Base-by-base conservation (phyloP, 1,139 yeast genomes). In the Debaryomyces psychrophilus region DNA sequence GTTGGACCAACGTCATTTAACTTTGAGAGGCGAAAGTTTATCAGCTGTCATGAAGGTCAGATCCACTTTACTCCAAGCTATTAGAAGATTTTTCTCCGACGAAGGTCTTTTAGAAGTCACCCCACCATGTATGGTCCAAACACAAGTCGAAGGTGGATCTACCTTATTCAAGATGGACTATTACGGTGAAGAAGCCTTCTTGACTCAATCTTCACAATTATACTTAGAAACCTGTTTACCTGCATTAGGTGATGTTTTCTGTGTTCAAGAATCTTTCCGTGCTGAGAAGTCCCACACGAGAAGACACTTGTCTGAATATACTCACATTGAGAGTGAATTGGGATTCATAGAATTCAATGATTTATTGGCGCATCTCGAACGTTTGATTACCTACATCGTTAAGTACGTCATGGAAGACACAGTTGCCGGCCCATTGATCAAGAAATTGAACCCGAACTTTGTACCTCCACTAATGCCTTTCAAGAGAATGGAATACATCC, bases 41-140 rank as follows among this genome's bases (percentile, higher is more conserved):
- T 82, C 95, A 48, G 85, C 93, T n/a, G 96, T 95, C 38, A 87
- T 95, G 95, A 89, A 87, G 68, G 99, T 95, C 38, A 86, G 99
- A 68, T 93, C 97, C 37, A 73, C 83, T 31, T 77, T 90, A 49
- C 74, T 93, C 61, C 73, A 74, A 44, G 75, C 95, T 29, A 73
- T 95, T 59, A 84, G 99, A 74, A 78, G 82, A 56, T 87, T 87
- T 50, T 92, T 79, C 64, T 75, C 68, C 28, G 95, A 90, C 60
- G 92, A 87, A 71, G 81, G 83, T 35, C 65, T 90, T 48, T 73
- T 83, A 39, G 99, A 95, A 76, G 97, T 95, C 50, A 93, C 98
- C 31, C 98, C 99, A 42, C 99, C 99, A 61, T 92, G 98, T 73
- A 92, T 95, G 98, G 99, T 95, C 49, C 99, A 95, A 74, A 92